A percentile compares a stretch with the other conserved stretches of the same genome.
These are phyloP conservation scores for Yamadazyma taylorii DNA, from an alignment of 1,139 yeast species.

Conservation along the genomic window DNA sequence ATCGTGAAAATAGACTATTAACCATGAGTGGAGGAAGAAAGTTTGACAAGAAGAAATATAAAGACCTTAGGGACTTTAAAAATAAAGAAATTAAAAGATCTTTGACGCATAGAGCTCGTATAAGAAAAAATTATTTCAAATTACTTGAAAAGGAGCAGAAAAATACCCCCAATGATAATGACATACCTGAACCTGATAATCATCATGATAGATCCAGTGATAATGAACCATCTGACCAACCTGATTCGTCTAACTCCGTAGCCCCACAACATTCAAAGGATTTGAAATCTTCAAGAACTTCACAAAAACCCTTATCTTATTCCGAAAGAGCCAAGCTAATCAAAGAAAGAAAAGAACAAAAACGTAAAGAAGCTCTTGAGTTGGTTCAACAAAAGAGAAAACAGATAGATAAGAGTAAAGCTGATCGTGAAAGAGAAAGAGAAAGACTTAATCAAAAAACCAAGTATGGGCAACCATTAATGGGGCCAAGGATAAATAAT, in stretches of 20 bases:
- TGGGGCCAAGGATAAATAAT: constrained; percentile 86
- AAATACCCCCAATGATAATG: constrained; percentile 1
- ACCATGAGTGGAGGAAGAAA: constrained; percentile 15
- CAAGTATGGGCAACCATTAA: constrained; percentile 77
- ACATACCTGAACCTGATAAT: constrained; percentile 15
- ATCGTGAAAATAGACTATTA: constrained; percentile 2
- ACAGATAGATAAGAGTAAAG: constrained; percentile 22
- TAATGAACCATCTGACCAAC: not conserved
- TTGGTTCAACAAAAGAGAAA: constrained; percentile 25
- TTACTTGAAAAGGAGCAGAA: constrained; percentile 66
- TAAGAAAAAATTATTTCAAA: constrained; percentile 80
- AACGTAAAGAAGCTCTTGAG: constrained; percentile 31
- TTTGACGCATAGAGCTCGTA: constrained; percentile 77
- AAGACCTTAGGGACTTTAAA: constrained; percentile 43
- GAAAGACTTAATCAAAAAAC: constrained; percentile 60
- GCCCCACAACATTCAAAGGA: constrained; percentile 15
- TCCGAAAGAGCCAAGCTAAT: constrained; percentile 50
- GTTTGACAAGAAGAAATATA: constrained; percentile 22
- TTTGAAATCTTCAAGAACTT: too few species aligned
- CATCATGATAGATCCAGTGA: constrained; percentile 12
- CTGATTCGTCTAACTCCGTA: constrained; percentile 4
- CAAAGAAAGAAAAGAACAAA: constrained; percentile 42
- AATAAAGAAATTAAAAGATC: constrained; percentile 69
- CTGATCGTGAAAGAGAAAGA: constrained; percentile 44
- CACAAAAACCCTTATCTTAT: constrained; percentile 26